Evolutionary conservation across 495 filamentous ascomycete species (phyloP).

Genomic region (Xylaria castorea): DNA sequence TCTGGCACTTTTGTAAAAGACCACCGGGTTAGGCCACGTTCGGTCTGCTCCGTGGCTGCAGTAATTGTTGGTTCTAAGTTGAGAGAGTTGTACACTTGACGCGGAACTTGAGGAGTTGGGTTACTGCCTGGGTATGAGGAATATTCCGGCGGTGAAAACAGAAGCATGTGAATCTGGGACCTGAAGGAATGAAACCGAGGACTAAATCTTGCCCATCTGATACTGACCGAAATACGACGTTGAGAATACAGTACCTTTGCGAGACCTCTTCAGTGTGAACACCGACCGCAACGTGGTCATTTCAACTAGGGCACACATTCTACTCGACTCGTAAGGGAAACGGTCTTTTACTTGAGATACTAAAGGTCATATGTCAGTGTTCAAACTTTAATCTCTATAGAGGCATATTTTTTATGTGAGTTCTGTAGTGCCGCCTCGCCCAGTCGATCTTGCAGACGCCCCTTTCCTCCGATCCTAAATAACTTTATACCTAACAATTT

Average conservation of each 20-base stretch:
- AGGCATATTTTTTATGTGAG: neutral
- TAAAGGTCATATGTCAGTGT: neutral
- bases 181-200: neutral
- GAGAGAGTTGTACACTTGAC: neutral
- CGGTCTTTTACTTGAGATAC: neutral
- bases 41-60: neutral
- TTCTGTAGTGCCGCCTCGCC: neutral
- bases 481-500: neutral
- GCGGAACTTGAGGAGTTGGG: neutral
- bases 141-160: constrained; percentile 19
- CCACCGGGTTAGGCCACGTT: neutral
- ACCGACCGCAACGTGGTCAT: neutral
- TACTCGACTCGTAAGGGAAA: neutral
- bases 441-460: neutral
- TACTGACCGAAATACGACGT: neutral
- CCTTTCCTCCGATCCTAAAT: neutral
- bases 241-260: neutral
- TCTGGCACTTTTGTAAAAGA: constrained; percentile 1
- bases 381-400: neutral
- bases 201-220: neutral
- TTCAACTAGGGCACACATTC: neutral
- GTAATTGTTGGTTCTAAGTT: constrained; percentile 17
- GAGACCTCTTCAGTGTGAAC: neutral
- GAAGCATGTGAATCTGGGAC: constrained; percentile 9
- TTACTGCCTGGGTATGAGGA: neutral